Percentiles rank a stretch among this genome's conserved stretches.
These are phyloP conservation scores for Fraxinus albicans DNA, from an alignment of 305 asterid genomes.

Conservation along the genomic window DNA sequence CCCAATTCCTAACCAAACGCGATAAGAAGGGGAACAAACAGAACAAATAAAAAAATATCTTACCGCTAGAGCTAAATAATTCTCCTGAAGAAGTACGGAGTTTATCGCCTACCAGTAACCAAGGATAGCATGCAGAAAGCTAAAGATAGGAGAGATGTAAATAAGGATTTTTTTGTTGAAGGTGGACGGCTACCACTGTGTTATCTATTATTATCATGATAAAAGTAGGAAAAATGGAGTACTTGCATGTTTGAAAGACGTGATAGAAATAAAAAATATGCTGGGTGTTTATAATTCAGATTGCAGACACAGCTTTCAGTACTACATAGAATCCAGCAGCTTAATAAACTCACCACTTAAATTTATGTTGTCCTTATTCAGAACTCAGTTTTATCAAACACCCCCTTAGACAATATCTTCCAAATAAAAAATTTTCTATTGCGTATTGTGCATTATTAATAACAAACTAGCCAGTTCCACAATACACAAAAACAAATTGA, in stretches of 20 bases:
- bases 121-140: background rate
- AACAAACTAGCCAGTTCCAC: background rate
- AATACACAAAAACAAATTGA: background rate
- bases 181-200: background rate
- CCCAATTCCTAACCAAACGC: background rate
- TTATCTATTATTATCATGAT: background rate
- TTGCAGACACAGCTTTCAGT: background rate
- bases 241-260: background rate
- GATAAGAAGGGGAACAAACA: background rate
- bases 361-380: background rate
- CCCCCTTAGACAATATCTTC: background rate
- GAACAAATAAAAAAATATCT: background rate
- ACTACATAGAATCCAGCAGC: background rate
- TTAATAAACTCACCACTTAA: background rate
- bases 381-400: background rate
- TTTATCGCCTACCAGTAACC: background rate
- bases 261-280: background rate
- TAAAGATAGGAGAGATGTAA: background rate
- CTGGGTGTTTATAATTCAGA: background rate
- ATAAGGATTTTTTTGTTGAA: background rate
- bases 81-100: background rate
- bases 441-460: background rate
- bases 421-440: background rate
- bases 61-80: background rate
- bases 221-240: background rate